phyloP scores from a whole-genome alignment of 306 rosid species.

The Abrus precatorius region DNA sequence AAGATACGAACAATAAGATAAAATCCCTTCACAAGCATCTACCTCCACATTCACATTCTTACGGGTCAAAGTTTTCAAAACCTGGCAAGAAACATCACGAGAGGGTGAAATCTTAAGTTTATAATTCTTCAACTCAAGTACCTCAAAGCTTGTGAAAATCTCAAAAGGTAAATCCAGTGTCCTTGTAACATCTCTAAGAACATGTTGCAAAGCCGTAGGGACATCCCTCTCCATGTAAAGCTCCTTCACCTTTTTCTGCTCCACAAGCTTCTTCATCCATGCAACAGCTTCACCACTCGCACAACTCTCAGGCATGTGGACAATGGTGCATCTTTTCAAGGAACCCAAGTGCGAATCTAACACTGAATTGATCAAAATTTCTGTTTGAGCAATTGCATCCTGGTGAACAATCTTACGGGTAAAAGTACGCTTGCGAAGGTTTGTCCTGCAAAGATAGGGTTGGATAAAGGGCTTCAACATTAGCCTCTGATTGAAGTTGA shows the following conservation, averaged over 20 bases:
- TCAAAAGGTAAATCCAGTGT: neutral
- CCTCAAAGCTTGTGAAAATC: neutral
- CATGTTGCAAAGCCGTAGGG: neutral
- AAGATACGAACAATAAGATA: neutral
- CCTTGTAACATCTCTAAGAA: neutral
- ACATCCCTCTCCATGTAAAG: neutral
- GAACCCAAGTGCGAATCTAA: neutral
- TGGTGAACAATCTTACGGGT: neutral
- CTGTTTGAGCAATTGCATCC: neutral
- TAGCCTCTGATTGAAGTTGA: neutral
- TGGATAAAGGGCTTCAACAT: neutral
- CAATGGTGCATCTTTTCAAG: neutral
- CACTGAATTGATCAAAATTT: neutral
- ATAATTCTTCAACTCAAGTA: slow-evolving; percentile 6
- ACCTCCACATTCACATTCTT: neutral
- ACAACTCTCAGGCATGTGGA: neutral
- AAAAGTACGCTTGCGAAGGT: neutral
- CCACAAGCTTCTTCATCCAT: neutral
- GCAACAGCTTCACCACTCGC: neutral
- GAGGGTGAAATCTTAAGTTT: neutral
- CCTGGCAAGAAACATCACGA: neutral
- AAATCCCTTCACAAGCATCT: neutral
- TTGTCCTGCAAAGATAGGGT: neutral
- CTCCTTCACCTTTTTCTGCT: neutral
- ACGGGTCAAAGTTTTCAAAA: neutral